phyloP scores from a whole-genome alignment of 352 stramenopile species.

The Phytophthora syringae region DNA sequence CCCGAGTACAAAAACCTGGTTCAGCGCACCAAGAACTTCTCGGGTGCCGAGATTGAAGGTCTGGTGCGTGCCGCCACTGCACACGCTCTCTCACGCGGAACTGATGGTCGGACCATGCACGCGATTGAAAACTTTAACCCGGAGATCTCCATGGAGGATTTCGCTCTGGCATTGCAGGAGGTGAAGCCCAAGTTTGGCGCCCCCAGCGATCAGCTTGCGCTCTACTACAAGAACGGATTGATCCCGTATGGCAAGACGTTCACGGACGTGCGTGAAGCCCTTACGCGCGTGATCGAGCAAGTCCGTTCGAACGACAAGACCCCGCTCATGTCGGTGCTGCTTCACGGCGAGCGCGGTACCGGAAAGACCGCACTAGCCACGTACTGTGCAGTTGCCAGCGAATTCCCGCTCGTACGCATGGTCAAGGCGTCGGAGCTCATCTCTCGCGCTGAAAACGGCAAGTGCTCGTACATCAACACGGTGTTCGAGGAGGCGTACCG shows the following conservation, averaged over 20 bases:
- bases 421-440: constrained; percentile 98
- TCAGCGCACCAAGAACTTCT: constrained; percentile 99
- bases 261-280: constrained; percentile 91
- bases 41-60: constrained; percentile 98
- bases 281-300: constrained; percentile 96
- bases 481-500: constrained; percentile 98
- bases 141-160: constrained; percentile 92
- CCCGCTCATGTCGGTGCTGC: constrained; percentile 96
- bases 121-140: constrained; percentile 81
- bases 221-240: constrained; percentile 97
- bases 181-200: constrained; percentile 98
- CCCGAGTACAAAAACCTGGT: constrained; percentile 92
- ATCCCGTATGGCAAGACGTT: constrained; percentile 96
- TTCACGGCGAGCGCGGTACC: constrained; percentile 93
- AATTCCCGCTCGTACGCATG: constrained; percentile 98
- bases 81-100: constrained; percentile 83
- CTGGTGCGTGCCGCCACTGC: constrained; percentile 95
- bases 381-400: constrained; percentile 95
- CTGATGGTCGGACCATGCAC: constrained; percentile 86
- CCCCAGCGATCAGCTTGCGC: constrained; percentile 92
- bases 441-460: constrained; percentile 93
- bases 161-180: constrained; percentile 95
- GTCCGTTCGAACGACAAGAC: constrained; percentile 94
- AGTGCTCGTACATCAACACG: constrained; percentile 95
- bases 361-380: constrained; percentile 99